Conservation (phyloP, 2,329 filamentous ascomycete species). For the Aschersonia sp. region DNA sequence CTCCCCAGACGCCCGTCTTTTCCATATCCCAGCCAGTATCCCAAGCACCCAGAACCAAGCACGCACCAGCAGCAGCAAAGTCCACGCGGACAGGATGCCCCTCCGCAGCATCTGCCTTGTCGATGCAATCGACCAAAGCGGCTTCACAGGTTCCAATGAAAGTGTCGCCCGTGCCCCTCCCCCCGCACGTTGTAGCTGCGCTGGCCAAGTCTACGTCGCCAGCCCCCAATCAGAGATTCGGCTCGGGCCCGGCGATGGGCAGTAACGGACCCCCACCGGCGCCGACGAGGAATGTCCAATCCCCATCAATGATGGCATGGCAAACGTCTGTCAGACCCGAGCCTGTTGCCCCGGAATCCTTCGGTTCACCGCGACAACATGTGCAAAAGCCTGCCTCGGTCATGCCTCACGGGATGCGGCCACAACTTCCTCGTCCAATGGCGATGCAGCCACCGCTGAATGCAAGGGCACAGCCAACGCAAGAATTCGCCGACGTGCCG, state of each 20-base stretch:
- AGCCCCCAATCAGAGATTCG: neutral
- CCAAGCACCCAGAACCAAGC: neutral
- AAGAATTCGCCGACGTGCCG: slow-evolving; percentile 26
- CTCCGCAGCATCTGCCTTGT: slow-evolving; percentile 10
- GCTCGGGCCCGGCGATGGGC: neutral
- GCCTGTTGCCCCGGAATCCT: neutral
- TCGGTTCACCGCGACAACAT: neutral
- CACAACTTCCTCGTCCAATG: neutral
- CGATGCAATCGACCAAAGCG: slow-evolving; percentile 14
- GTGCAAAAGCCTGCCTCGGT: neutral
- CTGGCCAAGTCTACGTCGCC: slow-evolving; percentile 10
- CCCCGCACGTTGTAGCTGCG: slow-evolving; percentile 26
- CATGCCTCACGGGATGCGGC: neutral
- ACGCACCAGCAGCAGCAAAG: slow-evolving; percentile 5
- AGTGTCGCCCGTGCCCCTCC: slow-evolving; percentile 28
- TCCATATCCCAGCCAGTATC: neutral
- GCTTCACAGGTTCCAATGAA: slow-evolving; percentile 20
- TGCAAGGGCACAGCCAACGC: slow-evolving; percentile 2
- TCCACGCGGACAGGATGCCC: slow-evolving; percentile 10
- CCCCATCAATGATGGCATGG: slow-evolving; percentile 1
- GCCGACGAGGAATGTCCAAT: slow-evolving; percentile 5
- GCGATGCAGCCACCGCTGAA: neutral
- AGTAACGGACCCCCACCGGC: neutral
- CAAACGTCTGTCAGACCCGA: neutral
- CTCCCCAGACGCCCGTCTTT: neutral